phyloP scores from a whole-genome alignment of 192 early-diverging fungal species.

The Backusella westeae region DNA sequence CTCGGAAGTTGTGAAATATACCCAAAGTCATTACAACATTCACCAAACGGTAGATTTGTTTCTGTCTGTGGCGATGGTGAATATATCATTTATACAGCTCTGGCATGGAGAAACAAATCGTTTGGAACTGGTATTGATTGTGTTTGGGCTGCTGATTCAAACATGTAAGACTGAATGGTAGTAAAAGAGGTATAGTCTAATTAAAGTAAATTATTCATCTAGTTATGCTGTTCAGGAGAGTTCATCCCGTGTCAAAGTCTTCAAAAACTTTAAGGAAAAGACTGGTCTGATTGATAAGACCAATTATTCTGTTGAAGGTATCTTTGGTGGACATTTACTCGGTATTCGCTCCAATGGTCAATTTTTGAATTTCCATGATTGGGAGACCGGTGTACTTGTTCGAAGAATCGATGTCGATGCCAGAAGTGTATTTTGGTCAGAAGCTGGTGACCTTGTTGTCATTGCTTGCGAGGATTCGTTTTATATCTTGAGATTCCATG shows the following conservation, averaged over 20 bases:
- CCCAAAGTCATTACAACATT: conserved; percentile 93
- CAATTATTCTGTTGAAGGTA: conserved; percentile 85
- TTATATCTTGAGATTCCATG: conserved; percentile 91
- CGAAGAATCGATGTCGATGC: conserved; percentile 93
- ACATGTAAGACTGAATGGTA: conserved; percentile 43
- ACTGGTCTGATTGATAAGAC: conserved; percentile 59
- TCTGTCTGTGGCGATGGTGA: conserved; percentile 99
- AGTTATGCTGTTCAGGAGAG: conserved; percentile 91
- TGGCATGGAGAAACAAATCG: conserved; percentile 99
- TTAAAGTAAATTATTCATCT: conserved; percentile 20
- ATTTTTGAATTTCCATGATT: conserved; percentile 96
- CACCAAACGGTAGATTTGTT: conserved; percentile 97
- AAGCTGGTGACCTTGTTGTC: conserved; percentile 86
- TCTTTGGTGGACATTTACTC: conserved; percentile 90
- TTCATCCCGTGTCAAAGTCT: conserved; percentile 81
- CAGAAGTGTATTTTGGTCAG: conserved; percentile 90
- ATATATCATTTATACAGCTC: conserved; percentile 99
- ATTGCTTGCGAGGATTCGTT: conserved; percentile 94
- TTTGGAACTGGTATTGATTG: conserved; percentile 94
- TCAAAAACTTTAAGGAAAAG: conserved; percentile 96
- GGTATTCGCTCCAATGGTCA: conserved; percentile 73
- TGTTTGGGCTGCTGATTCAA: conserved; percentile 97
- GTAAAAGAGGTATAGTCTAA: neutral
- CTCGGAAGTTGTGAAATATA: conserved; percentile 97
- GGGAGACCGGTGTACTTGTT: conserved; percentile 90